These are phyloP conservation scores for Saussurea involucrata DNA, from an alignment of 129 eudicot genomes.

Conservation along the genomic window DNA sequence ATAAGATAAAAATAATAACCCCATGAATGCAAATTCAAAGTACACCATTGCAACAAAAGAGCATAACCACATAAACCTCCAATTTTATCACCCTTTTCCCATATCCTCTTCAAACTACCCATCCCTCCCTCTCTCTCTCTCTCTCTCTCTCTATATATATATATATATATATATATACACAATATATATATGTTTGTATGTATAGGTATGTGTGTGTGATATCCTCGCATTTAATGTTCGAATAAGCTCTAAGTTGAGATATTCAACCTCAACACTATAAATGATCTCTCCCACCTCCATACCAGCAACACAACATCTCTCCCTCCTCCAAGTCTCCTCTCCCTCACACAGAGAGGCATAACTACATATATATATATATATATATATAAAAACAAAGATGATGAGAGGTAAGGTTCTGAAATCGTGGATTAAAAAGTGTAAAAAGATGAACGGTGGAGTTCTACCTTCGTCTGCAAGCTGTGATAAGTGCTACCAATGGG, in stretches of 20 bases:
- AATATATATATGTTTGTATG: background rate
- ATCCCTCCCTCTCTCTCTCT: constrained; percentile 12
- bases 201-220: background rate
- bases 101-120: constrained; percentile 21
- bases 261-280: constrained; percentile 36
- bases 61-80: constrained; percentile 25
- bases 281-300: constrained; percentile 27
- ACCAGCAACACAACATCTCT: constrained; percentile 23
- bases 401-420: constrained; percentile 35
- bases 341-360: constrained; percentile 1
- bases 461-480: constrained; percentile 29
- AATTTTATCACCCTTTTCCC: constrained; percentile 13
- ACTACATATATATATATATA: background rate
- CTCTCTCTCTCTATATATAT: background rate
- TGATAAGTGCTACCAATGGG: constrained; percentile 46
- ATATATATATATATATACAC: constrained; percentile 2
- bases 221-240: constrained; percentile 30
- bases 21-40: constrained; percentile 24
- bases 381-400: constrained; percentile 18
- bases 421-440: constrained; percentile 47
- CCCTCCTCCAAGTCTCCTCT: background rate
- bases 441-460: constrained; percentile 37
- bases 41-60: constrained; percentile 23
- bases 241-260: constrained; percentile 28
- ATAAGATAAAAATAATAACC: background rate